Base-by-base conservation (phyloP, 192 early-diverging fungal species). In the Linnemannia zychae region DNA sequence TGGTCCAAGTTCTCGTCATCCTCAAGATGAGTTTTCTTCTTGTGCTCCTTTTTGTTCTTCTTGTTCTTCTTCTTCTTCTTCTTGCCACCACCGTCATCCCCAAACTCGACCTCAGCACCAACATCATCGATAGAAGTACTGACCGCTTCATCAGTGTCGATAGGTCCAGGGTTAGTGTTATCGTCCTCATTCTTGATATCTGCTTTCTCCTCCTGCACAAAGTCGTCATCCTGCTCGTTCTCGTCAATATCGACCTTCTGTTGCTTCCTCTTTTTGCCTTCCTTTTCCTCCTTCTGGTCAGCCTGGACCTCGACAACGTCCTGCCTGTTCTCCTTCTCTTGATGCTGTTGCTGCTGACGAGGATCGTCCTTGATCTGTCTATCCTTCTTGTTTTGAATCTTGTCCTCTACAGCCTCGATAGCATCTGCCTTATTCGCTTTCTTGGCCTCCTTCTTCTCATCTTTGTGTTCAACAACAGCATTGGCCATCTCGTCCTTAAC, bases 41-140 rank as follows among this genome's bases (percentile, higher is more conserved):
- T 34, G 38, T 28, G 36, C 3, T 47, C 65, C 49, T 77, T 37
- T 37, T 80, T 40, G 7, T 77, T 65, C 24, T 74, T 74, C 4
- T 37, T 49, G 7, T 68, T 37, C 33, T 20, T 73, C 6, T 73
- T 22, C 52, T 50, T 52, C n/a, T 65, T 79, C 72, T 81, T 48
- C 33, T 67, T 31, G 4, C 44, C 49, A 57, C 67, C 68, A 22
- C 78, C 80, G 18, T 78, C 71, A 15, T 82, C 33, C 36, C 77
- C 78, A 22, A 69, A 65, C 16, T 89, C 84, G 5, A 33, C 22
- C 9, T 44, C 40, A 6, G 40, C 40, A 9, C 40, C 40, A 44
- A 46, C 73, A 13, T 85, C 79, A 37, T 83, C 84, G n/a, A 76
- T 79, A 20, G 16, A n/a, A 7, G 12, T 38, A 48, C 15, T 31